These are phyloP conservation scores for Nakazawaea wickerhamii DNA, from an alignment of 805 yeast species.

Conservation along the genomic window DNA sequence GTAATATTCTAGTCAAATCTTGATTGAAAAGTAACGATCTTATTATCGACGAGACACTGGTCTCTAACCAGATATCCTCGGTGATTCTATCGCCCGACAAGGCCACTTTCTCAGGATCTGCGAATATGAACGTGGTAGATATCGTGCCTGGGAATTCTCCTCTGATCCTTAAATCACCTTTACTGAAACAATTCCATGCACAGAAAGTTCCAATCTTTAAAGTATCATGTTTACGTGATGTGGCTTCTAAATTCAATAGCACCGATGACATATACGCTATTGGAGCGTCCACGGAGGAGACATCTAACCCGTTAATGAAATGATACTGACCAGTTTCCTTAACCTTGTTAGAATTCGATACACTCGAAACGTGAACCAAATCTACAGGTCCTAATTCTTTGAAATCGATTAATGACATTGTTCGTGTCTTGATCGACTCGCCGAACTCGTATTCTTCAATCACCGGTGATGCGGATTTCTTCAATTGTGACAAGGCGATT, in stretches of 20 bases:
- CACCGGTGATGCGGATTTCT: slow-evolving; percentile 21
- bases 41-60: slow-evolving; percentile 52
- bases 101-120: slow-evolving; percentile 47
- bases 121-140: slow-evolving; percentile 42
- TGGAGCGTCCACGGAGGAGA: slow-evolving; percentile 46
- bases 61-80: slow-evolving; percentile 50
- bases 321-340: slow-evolving; percentile 53
- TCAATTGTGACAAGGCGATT: slow-evolving; percentile 10
- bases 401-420: slow-evolving; percentile 34
- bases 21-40: slow-evolving; percentile 49
- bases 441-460: slow-evolving; percentile 45
- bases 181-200: slow-evolving; percentile 67
- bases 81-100: slow-evolving; percentile 45
- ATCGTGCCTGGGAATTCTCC: slow-evolving; percentile 44
- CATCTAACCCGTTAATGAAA: slow-evolving; percentile 47
- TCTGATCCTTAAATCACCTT: slow-evolving; percentile 68
- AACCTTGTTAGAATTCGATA: slow-evolving; percentile 32
- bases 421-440: slow-evolving; percentile 48
- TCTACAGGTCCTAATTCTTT: slow-evolving; percentile 74
- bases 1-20: slow-evolving; percentile 48
- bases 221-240: slow-evolving; percentile 25
- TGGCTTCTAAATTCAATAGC: slow-evolving; percentile 31
- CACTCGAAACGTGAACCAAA: slow-evolving; percentile 47
- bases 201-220: slow-evolving; percentile 49
- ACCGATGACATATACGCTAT: slow-evolving; percentile 50